Percentiles rank a stretch among this genome's conserved stretches.
These are phyloP conservation scores for Phoma sp. DNA, from an alignment of 2,329 filamentous ascomycete genomes.

Conservation along the genomic window DNA sequence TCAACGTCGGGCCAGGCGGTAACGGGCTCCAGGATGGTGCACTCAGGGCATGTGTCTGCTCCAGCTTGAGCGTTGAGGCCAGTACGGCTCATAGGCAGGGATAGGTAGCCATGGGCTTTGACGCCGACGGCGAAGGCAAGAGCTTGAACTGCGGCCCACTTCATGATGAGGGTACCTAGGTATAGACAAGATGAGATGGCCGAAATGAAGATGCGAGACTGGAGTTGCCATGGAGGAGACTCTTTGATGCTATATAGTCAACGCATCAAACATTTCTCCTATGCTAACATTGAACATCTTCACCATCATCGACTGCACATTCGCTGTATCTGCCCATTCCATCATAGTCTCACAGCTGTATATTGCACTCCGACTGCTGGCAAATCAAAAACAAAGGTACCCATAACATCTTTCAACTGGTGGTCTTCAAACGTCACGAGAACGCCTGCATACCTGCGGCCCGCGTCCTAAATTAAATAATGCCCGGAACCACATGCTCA, in stretches of 20 bases:
- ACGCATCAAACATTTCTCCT: not conserved
- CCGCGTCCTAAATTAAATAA: conserved; percentile 5
- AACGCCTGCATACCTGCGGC: not conserved
- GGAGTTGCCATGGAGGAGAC: not conserved
- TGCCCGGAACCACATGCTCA: not conserved
- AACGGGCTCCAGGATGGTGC: conserved; percentile 45
- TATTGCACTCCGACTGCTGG: conserved; percentile 11
- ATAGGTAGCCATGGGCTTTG: conserved; percentile 43
- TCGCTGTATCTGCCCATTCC: conserved; percentile 11
- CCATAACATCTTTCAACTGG: not conserved
- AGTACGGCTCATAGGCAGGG: conserved; percentile 44
- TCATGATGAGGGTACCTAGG: conserved; percentile 29
- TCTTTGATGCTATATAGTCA: conserved; percentile 7
- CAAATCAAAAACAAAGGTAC: conserved; percentile 6
- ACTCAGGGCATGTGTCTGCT: conserved; percentile 45
- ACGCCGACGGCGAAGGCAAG: conserved; percentile 30
- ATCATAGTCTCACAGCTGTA: conserved; percentile 10
- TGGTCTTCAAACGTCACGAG: conserved; percentile 4
- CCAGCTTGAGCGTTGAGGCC: conserved; percentile 44
- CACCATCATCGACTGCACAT: not conserved
- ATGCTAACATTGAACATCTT: not conserved
- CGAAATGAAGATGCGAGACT: not conserved
- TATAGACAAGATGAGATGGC: not conserved
- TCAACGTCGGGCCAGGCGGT: conserved; percentile 43
- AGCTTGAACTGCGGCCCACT: conserved; percentile 20